These are phyloP conservation scores for Nephelium lappaceum DNA, from an alignment of 345 rosid species.

Conservation along the genomic window DNA sequence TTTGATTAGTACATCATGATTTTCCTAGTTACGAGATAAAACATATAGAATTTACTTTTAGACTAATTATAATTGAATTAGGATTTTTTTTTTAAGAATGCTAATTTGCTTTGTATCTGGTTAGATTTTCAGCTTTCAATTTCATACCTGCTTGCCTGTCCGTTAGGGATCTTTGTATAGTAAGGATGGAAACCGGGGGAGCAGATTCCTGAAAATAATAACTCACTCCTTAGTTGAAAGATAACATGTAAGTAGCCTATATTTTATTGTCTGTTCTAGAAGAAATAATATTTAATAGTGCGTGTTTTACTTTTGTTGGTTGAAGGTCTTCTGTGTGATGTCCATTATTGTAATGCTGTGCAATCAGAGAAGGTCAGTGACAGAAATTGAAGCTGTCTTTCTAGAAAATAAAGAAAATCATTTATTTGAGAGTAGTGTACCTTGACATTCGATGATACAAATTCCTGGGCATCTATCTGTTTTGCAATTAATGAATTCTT, in stretches of 20 bases:
- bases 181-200: slow-evolving; percentile 35
- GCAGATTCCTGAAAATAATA: slow-evolving; percentile 44
- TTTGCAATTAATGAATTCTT: slow-evolving; percentile 34
- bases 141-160: slow-evolving; percentile 57
- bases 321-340: slow-evolving; percentile 41
- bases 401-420: neutral
- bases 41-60: slow-evolving; percentile 1
- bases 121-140: slow-evolving; percentile 6
- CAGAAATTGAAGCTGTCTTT: neutral
- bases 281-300: slow-evolving; percentile 8
- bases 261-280: slow-evolving; percentile 1
- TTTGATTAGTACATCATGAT: slow-evolving; percentile 53
- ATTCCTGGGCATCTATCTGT: slow-evolving; percentile 36
- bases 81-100: neutral
- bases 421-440: slow-evolving; percentile 22
- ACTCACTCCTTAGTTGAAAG: slow-evolving; percentile 4
- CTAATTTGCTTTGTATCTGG: neutral
- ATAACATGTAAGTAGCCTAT: neutral
- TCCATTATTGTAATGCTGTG: slow-evolving; percentile 51
- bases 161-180: slow-evolving; percentile 56
- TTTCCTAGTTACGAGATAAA: slow-evolving; percentile 48
- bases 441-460: slow-evolving; percentile 32
- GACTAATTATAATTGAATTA: slow-evolving; percentile 8
- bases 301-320: slow-evolving; percentile 37
- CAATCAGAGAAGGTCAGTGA: slow-evolving; percentile 19